A percentile compares a stretch with the other conserved stretches of the same genome.
These are phyloP conservation scores for Yamadazyma dushanensis DNA, from an alignment of 1,139 yeast species.

Conservation along the genomic window DNA sequence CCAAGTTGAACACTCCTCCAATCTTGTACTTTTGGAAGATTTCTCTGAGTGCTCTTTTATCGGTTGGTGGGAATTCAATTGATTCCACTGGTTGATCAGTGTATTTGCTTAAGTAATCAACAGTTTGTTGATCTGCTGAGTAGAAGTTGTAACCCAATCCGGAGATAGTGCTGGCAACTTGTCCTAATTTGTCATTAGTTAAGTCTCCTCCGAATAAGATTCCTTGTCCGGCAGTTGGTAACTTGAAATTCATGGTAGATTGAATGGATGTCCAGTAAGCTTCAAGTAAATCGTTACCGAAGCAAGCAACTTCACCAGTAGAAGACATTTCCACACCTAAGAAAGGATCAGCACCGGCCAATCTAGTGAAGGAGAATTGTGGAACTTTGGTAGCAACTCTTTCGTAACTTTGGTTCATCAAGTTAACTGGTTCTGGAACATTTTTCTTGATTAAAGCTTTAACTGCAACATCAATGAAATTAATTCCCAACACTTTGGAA, in stretches of 20 bases:
- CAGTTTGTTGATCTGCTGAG: constrained; percentile 73
- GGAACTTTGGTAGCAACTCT: constrained; percentile 98
- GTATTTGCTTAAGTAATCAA: constrained; percentile 58
- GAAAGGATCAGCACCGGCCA: constrained; percentile 99
- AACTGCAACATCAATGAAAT: constrained; percentile 93
- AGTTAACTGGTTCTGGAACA: constrained; percentile 67
- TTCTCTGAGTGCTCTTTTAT: constrained; percentile 90
- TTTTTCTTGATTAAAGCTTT: constrained; percentile 76
- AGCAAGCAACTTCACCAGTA: constrained; percentile 97
- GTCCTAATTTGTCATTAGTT: constrained; percentile 65
- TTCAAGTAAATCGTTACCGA: constrained; percentile 80
- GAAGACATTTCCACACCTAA: constrained; percentile 99
- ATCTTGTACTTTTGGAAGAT: constrained; percentile 84
- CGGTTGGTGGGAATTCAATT: constrained; percentile 88
- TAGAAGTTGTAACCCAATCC: constrained; percentile 81
- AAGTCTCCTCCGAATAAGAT: constrained; percentile 92
- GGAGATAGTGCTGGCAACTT: constrained; percentile 67
- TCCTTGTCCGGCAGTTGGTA: constrained; percentile 89
- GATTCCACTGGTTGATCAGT: constrained; percentile 55
- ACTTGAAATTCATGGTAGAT: constrained; percentile 93
- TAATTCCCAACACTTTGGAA: constrained; percentile 90
- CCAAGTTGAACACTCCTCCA: constrained; percentile 87
- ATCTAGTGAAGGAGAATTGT: constrained; percentile 94
- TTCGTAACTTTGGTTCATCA: constrained; percentile 59
- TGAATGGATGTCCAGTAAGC: constrained; percentile 98